Evolutionary conservation across 2,329 filamentous ascomycete species (phyloP).

Genomic region (Aspergillus latus): DNA sequence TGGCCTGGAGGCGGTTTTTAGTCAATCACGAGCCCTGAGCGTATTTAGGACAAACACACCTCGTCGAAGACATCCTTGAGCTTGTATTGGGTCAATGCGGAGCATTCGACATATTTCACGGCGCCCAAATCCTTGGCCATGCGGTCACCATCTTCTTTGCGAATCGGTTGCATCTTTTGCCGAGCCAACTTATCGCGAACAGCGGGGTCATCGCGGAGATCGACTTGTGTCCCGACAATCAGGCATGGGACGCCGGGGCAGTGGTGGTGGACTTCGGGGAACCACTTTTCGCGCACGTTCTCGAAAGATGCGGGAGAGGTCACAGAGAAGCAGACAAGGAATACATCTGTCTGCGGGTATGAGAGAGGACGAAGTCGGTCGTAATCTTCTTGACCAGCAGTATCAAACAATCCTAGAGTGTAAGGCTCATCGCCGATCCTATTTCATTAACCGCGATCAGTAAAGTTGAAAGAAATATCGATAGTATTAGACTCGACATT

Average conservation of each 20-base stretch:
- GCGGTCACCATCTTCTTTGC: slow-evolving; percentile 86
- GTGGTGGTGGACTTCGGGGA: slow-evolving; percentile 97
- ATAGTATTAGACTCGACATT: neutral
- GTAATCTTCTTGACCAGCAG: slow-evolving; percentile 98
- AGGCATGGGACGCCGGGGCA: slow-evolving; percentile 96
- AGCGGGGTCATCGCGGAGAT: slow-evolving; percentile 83
- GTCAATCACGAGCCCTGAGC: slow-evolving; percentile 4
- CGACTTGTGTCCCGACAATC: slow-evolving; percentile 96
- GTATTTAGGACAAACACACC: slow-evolving; percentile 55
- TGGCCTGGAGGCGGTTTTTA: slow-evolving; percentile 62
- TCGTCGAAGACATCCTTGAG: slow-evolving; percentile 99
- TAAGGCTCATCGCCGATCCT: slow-evolving; percentile 99
- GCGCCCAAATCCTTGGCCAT: slow-evolving; percentile 98
- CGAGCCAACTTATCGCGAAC: slow-evolving; percentile 90
- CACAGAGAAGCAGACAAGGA: slow-evolving; percentile 98
- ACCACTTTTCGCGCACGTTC: slow-evolving; percentile 99
- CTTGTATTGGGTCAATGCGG: slow-evolving; percentile 95
- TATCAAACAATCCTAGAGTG: slow-evolving; percentile 96
- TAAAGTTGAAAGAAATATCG: neutral
- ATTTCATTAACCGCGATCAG: slow-evolving; percentile 13
- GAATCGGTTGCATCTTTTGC: slow-evolving; percentile 93
- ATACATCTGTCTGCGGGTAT: slow-evolving; percentile 97
- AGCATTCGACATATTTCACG: slow-evolving; percentile 99
- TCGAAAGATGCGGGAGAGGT: slow-evolving; percentile 97
- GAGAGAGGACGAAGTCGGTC: slow-evolving; percentile 94